Percentiles rank a stretch among this genome's conserved stretches.
These are phyloP conservation scores for Annulohypoxylon bovei DNA, from an alignment of 495 filamentous ascomycete species.

Conservation along the genomic window DNA sequence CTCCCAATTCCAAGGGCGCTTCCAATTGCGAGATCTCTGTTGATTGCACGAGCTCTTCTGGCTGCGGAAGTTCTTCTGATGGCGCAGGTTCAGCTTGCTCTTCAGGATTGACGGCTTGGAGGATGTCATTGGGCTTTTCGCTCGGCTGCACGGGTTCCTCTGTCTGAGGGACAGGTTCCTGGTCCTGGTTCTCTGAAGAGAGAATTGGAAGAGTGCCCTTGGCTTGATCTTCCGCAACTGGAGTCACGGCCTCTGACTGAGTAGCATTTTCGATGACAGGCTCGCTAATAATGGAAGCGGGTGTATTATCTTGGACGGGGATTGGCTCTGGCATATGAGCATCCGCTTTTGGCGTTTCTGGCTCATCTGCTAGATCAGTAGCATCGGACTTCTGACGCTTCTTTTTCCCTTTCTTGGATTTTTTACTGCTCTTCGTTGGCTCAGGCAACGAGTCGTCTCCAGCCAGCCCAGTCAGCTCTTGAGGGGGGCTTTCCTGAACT, in stretches of 20 bases:
- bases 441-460: constrained; percentile 7
- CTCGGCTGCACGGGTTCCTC: not conserved
- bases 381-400: constrained; percentile 39
- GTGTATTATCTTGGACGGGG: not conserved
- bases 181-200: not conserved
- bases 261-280: not conserved
- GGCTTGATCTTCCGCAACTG: not conserved
- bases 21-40: not conserved
- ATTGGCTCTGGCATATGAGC: not conserved
- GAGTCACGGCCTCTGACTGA: not conserved
- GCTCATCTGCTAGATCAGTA: not conserved
- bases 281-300: not conserved
- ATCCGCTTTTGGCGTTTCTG: constrained; percentile 14
- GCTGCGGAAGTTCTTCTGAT: not conserved
- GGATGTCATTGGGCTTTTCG: not conserved
- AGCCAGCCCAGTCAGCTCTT: constrained; percentile 2
- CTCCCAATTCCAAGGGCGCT: not conserved
- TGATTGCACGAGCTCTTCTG: not conserved
- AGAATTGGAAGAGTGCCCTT: not conserved
- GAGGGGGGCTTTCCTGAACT: constrained; percentile 5
- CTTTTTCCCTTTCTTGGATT: constrained; percentile 45
- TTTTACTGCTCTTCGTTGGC: constrained; percentile 6
- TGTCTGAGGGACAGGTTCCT: not conserved
- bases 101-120: not conserved
- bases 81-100: not conserved